A percentile compares a stretch with the other conserved stretches of the same genome.
phyloP scores from a whole-genome alignment of 2,329 filamentous ascomycete species.

The Orbilia javanica region DNA sequence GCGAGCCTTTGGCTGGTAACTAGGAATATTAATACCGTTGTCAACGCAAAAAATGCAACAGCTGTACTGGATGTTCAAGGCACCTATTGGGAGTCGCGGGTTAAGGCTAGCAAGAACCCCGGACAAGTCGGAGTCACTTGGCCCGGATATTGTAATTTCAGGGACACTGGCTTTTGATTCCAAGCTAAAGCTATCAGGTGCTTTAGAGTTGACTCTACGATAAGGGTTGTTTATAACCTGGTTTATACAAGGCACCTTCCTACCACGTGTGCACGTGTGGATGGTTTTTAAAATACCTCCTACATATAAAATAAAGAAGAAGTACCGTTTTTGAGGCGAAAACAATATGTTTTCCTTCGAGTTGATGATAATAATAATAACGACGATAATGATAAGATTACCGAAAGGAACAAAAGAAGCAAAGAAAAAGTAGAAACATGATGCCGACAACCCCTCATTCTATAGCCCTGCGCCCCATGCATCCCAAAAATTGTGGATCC shows the following conservation, averaged over 20 bases:
- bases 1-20: not conserved
- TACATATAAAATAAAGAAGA: no score
- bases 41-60: slow-evolving; percentile 38
- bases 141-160: not conserved
- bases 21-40: not conserved
- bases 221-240: not conserved
- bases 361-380: not conserved
- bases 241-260: not conserved
- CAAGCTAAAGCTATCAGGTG: not conserved
- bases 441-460: slow-evolving; percentile 9
- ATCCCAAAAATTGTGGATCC: slow-evolving; percentile 2
- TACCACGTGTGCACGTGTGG: not conserved
- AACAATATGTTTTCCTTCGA: slow-evolving; percentile 11
- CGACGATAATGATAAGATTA: not conserved
- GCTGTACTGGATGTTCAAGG: not conserved
- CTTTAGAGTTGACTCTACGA: not conserved
- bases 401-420: not conserved
- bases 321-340: not conserved
- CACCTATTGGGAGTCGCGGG: no score
- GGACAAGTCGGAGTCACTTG: no score
- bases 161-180: not conserved
- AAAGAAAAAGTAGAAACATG: not conserved
- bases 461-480: slow-evolving; percentile 20
- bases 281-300: not conserved
- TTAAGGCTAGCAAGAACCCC: not conserved